phyloP scores from a whole-genome alignment of 352 stramenopile genomes.

The Salisapilia sapeloensis region DNA sequence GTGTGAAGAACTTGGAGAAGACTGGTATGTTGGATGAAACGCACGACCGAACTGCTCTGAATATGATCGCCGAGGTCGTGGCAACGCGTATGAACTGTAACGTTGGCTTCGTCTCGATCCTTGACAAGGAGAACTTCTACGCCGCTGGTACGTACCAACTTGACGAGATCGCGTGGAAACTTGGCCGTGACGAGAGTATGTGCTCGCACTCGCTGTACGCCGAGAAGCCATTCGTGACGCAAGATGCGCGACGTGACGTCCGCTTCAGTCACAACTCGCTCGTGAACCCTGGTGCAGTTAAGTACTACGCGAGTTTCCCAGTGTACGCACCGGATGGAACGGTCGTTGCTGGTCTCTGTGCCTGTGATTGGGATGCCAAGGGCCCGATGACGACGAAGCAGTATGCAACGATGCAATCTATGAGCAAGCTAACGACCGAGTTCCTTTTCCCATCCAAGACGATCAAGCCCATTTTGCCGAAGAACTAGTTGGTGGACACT shows the following conservation, averaged over 20 bases:
- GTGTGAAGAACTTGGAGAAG: conserved; percentile 23
- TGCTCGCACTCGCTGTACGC: conserved; percentile 39
- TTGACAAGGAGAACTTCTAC: conserved; percentile 31
- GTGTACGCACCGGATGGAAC: conserved; percentile 21
- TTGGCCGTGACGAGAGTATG: conserved; percentile 31
- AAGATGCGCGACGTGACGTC: conserved; percentile 46
- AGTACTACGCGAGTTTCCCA: conserved; percentile 53
- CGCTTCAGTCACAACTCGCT: conserved; percentile 31
- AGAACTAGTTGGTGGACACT: conserved; percentile 25
- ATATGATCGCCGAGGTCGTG: conserved; percentile 34
- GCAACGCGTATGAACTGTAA: conserved; percentile 29
- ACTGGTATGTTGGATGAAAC: conserved; percentile 16
- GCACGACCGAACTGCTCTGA: conserved; percentile 27
- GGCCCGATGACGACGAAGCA: conserved; percentile 48
- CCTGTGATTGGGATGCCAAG: conserved; percentile 19
- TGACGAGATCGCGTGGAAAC: conserved; percentile 7
- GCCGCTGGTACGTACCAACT: conserved; percentile 25
- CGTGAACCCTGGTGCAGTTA: conserved; percentile 22
- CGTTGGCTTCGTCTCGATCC: conserved; percentile 38
- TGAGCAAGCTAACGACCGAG: conserved; percentile 28
- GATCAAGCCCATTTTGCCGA: conserved; percentile 37
- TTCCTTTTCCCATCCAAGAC: conserved; percentile 24
- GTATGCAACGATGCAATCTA: conserved; percentile 55
- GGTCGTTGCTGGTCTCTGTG: conserved; percentile 25
- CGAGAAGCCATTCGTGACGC: conserved; percentile 39